Evolutionary conservation across 352 stramenopile species (phyloP).

Genomic region (Albugo candida): DNA sequence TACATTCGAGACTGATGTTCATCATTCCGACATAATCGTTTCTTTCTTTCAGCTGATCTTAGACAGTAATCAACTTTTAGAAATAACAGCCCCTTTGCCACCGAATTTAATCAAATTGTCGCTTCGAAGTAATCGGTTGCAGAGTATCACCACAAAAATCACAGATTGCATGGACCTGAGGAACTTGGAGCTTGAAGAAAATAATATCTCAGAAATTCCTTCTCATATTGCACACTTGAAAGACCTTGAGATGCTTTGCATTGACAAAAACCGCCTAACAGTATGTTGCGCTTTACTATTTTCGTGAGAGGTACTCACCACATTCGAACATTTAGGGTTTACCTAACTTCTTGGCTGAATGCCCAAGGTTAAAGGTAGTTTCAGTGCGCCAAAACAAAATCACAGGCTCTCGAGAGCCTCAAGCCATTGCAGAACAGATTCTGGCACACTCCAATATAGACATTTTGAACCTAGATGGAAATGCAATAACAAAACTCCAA

Average conservation of each 20-base stretch:
- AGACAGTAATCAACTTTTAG: constrained; percentile 38
- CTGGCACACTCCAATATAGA: constrained; percentile 38
- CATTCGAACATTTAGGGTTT: constrained; percentile 10
- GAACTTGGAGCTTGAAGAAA: constrained; percentile 51
- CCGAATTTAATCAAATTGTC: constrained; percentile 62
- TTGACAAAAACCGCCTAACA: constrained; percentile 38
- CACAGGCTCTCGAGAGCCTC: constrained; percentile 8
- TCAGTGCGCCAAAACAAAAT: constrained; percentile 41
- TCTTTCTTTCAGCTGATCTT: constrained; percentile 27
- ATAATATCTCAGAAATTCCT: constrained; percentile 23
- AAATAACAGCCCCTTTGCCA: constrained; percentile 29
- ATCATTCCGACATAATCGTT: not conserved
- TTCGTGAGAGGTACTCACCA: too few relatives aligned
- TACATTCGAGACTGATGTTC: constrained; percentile 7
- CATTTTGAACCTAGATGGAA: constrained; percentile 68
- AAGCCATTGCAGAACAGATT: constrained; percentile 35
- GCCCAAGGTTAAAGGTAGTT: constrained; percentile 49
- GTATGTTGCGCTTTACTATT: not conserved
- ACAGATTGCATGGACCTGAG: constrained; percentile 28
- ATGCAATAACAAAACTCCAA: constrained; percentile 59
- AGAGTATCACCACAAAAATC: constrained; percentile 21
- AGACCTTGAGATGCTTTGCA: constrained; percentile 39
- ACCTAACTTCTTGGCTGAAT: constrained; percentile 25
- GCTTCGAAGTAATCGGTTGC: constrained; percentile 36
- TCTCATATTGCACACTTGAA: constrained; percentile 20